Conservation (phyloP, 768 basidiomycete species). For the Podaxis carcinomalis region DNA sequence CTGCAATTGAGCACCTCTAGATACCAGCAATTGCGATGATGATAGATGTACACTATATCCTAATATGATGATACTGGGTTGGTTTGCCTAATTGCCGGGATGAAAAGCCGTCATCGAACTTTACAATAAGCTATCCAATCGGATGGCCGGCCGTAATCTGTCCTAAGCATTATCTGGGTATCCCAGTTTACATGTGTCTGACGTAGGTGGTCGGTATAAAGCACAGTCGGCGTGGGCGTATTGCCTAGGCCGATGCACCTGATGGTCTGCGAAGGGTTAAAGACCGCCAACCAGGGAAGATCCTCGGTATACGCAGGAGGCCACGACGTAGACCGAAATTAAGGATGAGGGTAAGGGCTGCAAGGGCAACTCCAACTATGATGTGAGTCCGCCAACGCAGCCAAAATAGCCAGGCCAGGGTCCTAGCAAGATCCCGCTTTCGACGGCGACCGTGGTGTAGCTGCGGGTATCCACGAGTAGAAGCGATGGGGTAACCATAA, state of each 20-base stretch:
- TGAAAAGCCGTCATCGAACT: neutral
- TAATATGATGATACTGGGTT: neutral
- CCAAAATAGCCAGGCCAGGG: slow-evolving; percentile 64
- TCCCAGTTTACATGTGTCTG: neutral
- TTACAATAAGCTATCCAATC: neutral
- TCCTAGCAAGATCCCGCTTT: slow-evolving; percentile 62
- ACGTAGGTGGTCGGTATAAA: neutral
- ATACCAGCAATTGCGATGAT: slow-evolving; percentile 5
- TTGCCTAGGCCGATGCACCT: neutral
- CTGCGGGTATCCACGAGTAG: slow-evolving; percentile 26
- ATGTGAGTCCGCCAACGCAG: slow-evolving; percentile 52
- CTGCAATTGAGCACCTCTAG: neutral
- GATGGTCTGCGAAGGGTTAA: neutral
- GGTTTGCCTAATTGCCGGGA: neutral
- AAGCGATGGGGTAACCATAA: slow-evolving; percentile 62
- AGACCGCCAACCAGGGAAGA: slow-evolving; percentile 3
- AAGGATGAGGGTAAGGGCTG: slow-evolving; percentile 24
- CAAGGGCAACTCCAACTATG: slow-evolving; percentile 27
- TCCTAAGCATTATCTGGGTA: neutral
- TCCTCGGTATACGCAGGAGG: slow-evolving; percentile 16
- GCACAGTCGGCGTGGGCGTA: neutral
- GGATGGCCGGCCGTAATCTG: neutral
- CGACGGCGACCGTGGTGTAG: slow-evolving; percentile 62
- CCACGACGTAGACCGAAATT: slow-evolving; percentile 21
- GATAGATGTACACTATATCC: slow-evolving; percentile 1